Evolutionary conservation across 139 green algal species (phyloP).

Genomic region (Coccomyxa sp.): DNA sequence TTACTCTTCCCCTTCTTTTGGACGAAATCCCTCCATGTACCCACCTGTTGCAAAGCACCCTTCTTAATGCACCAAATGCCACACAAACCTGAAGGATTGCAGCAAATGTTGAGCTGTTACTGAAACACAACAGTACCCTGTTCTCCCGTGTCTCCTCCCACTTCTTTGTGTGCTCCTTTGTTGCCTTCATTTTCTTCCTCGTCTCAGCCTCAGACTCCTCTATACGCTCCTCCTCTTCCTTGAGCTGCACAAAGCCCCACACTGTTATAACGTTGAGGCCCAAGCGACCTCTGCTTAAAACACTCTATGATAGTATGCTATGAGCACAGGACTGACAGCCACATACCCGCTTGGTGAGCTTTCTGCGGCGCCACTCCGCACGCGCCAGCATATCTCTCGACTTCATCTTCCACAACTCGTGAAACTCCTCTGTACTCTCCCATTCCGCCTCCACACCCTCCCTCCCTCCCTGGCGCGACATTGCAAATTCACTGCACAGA

Average conservation of each 20-base stretch:
- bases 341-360: constrained; percentile 63
- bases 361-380: constrained; percentile 68
- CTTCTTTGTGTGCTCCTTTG: constrained; percentile 65
- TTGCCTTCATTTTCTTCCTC: constrained; percentile 47
- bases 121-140: constrained; percentile 24
- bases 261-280: neutral
- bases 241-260: constrained; percentile 32
- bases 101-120: no score
- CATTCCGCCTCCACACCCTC: constrained; percentile 72
- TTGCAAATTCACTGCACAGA: constrained; percentile 1
- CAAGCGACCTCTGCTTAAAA: neutral
- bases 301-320: neutral
- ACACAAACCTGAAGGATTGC: neutral
- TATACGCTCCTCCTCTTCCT: constrained; percentile 60
- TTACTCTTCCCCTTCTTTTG: constrained; percentile 46
- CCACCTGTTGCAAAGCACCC: constrained; percentile 22
- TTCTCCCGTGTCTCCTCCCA: constrained; percentile 80
- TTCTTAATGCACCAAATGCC: neutral
- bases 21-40: constrained; percentile 72
- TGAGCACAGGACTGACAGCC: neutral
- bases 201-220: constrained; percentile 63
- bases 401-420: constrained; percentile 78
- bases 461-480: constrained; percentile 25
- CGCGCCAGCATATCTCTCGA: constrained; percentile 75
- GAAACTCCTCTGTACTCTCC: constrained; percentile 76